phyloP scores from a whole-genome alignment of 2,329 filamentous ascomycete genomes.

The Fusarium sp. region DNA sequence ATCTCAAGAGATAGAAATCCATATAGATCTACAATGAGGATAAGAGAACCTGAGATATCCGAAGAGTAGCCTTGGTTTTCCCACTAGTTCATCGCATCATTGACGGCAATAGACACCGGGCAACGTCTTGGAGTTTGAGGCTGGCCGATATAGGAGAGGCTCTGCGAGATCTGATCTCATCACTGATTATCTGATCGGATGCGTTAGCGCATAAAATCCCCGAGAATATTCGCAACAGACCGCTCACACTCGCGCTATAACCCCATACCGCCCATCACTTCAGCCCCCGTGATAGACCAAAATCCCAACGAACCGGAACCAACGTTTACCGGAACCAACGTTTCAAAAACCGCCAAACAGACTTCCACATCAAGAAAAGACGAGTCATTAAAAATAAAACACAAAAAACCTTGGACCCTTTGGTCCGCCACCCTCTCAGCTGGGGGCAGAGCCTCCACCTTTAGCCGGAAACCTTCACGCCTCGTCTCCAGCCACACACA shows the following conservation, averaged over 20 bases:
- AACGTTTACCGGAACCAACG: neutral
- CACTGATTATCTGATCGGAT: neutral
- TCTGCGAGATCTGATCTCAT: neutral
- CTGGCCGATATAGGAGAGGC: neutral
- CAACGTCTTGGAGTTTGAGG: neutral
- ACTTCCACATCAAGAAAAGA: neutral
- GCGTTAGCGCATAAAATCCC: neutral
- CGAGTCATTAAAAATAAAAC: neutral
- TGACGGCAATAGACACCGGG: neutral
- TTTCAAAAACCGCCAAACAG: neutral
- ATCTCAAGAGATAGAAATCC: neutral
- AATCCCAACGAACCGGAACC: neutral
- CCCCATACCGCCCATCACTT: neutral
- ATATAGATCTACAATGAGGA: neutral
- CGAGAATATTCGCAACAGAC: neutral
- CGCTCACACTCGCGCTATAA: neutral
- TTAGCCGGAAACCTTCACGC: slow-evolving; percentile 8
- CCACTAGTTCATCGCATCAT: neutral
- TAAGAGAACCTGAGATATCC: neutral
- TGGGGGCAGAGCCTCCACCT: neutral
- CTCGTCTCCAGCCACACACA: neutral
- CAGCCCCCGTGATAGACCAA: neutral
- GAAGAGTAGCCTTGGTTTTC: neutral
- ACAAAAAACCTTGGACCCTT: neutral
- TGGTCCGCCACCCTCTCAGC: neutral